A percentile compares a stretch with the other conserved stretches of the same genome.
Conservation (phyloP, 2,329 filamentous ascomycete genomes). For the Fonsecaea pedrosoi region DNA sequence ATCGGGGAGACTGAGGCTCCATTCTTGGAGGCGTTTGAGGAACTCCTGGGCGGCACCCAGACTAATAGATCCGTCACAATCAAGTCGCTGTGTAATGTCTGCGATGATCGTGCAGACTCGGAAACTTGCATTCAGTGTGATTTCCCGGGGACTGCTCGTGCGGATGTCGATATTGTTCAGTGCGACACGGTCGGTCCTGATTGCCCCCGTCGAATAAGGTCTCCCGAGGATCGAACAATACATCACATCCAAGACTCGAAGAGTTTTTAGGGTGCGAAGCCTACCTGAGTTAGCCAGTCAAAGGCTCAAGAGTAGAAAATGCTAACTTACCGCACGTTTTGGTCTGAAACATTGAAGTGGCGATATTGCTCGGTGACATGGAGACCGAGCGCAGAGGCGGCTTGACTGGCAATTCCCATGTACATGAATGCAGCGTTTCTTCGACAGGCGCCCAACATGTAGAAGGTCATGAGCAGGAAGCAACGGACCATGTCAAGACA, state of each 20-base stretch:
- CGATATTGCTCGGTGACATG: conserved; percentile 51
- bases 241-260: conserved; percentile 57
- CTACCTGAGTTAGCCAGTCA: conserved; percentile 34
- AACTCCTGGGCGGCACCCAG: conserved; percentile 49
- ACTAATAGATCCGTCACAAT: conserved; percentile 49
- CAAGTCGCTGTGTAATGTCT: conserved; percentile 53
- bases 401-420: conserved; percentile 64
- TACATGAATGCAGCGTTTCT: conserved; percentile 70
- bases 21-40: conserved; percentile 53
- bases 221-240: conserved; percentile 59
- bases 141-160: conserved; percentile 38
- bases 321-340: conserved; percentile 27
- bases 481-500: conserved; percentile 60
- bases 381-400: conserved; percentile 64
- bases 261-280: conserved; percentile 56
- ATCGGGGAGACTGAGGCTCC: conserved; percentile 55
- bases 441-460: conserved; percentile 65
- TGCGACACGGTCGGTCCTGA: conserved; percentile 42
- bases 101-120: conserved; percentile 53
- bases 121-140: conserved; percentile 40
- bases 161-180: conserved; percentile 38
- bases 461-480: conserved; percentile 65
- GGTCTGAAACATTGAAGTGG: conserved; percentile 22
- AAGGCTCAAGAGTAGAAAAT: neutral
- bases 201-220: conserved; percentile 47